Evolutionary conservation across 352 stramenopile species (phyloP), one percentile per base, ranked within the genome.

Genomic region (Pythium chondricola): DNA sequence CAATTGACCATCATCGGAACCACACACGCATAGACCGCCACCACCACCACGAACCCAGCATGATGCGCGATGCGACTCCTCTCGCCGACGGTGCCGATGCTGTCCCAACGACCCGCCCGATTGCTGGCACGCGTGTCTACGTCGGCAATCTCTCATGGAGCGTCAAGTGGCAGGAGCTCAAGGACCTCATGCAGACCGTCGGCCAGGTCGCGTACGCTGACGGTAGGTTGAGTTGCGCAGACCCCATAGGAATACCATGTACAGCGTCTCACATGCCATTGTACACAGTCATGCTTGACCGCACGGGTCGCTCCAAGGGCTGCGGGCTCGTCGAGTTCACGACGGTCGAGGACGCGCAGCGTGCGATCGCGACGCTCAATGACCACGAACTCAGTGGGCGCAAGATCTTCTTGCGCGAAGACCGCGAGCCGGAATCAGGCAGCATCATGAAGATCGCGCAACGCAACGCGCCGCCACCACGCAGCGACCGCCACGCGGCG

Each of bases 121-220:
- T 22, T 30, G 20, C 14, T 26, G 65, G 79, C 37, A 77, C 65
- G 24, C 77, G 85, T 10, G 85, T 96, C 13, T 95, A 92, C 50
- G 81, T 96, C 10, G 82, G 82, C 37, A 96, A 99, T 50, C 62
- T 99, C 9, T 77, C 78, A 26, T 98, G 88, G 85, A 76, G 74
- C 32, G 79, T 96, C 32, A 94, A 86, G 39, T 98, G 92, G 92
- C 85, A 97, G 53, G 87, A 97, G 22, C 80, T 99, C 18, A 98
- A 98, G 62, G 93, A 98, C 67, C 81, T 97, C 67, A 97, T 98
- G 83, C 93, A 92, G 55, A 70, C 77, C 13, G 75, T 69, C 0
- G 86, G 88, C 7, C 78, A 61, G 4, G 86, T 97, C 32, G 71
- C 96, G 0, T 74, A 92, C 52, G 79, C 79, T 0, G 79, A 89